Base-by-base conservation (phyloP, 192 early-diverging fungal genomes). In the Backusella liffmaniae region DNA sequence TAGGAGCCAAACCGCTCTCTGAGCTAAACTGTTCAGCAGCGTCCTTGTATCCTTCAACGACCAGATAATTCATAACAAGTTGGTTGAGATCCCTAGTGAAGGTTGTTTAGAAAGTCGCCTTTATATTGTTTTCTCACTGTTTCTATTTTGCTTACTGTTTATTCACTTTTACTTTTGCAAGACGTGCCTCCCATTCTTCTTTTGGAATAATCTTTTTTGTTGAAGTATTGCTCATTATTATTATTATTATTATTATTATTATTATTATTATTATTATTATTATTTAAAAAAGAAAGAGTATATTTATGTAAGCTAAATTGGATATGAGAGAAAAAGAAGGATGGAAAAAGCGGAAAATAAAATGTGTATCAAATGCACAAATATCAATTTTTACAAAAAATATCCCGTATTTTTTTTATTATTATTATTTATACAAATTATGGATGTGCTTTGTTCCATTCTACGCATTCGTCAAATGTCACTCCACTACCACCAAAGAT, bases 11-110 rank as follows among this genome's bases (percentile, higher is more conserved):
- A 0, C 95, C 94, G 66, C 94, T 90, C 75, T 99, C 98, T 42
- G 88, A 80, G 77, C 92, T 93, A 77, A 99, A 98, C 83, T 97
- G 95, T 83, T 99, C 95, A 0, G 97, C 98, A 0, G 98, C 98
- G 79, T 98, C 96, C 83, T 97, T 99, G 89, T 96, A 99, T 8
- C 98, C 98, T 83, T 99, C 98, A 62, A 99, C 97, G 13, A 98
- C 92, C 26, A 99, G 84, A 73, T 99, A 99, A 88, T 99, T 98
- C 97, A 99, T 99, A 41, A 99, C 90, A 29, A 99, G 90, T 81
- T 95, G 95, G 90, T 99, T 98, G 56, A 99, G 86, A 84, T 98
- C 97, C 29, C 94, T 93, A 83, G 26, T 26, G 16, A 18, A 23
- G 13, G 72, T 85, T 77, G 89, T 91, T 35, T 29, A 29, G 3